Base-by-base conservation (phyloP, 164 flowering plant species). In the Protea cynaroides region DNA sequence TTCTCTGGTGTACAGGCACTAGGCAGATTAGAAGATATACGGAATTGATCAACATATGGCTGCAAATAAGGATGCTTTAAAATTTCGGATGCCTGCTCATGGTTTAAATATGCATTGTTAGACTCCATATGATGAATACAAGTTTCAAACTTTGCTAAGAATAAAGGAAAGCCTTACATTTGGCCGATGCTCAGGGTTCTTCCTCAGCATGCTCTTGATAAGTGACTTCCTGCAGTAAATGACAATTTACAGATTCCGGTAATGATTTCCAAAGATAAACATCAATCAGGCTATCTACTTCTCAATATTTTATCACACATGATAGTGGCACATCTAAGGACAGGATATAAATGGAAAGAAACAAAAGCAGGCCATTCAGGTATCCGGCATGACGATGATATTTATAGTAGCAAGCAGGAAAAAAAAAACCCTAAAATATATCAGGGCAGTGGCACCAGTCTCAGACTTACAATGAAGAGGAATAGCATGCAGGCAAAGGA, bases 101-200 rank as follows among this genome's bases (percentile, higher is more conserved):
- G 5, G 11, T 23, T 8, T 15, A 54, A 17, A 17, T 15, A 40
- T 40, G 46, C 13, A 40, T 40, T 40, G 46, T 40, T 40, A 40
- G 46, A 8, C 34, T 29, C 25, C 53, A 13, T 54, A 53, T 13
- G 47, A 23, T 29, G 21, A n/a, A 40, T 36, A 54, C 47, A 44
- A 58, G 51, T 9, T 17, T 25, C 44, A 57, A 46, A 58, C 22
- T 50, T 46, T 54, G n/a, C 21, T 9, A 15, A 58, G 12, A 59
- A 21, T 19, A 22, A 62, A 1, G 54, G 37, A 69, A 49, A 69
- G 40, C 53, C 86, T 78, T 85, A 95, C 99, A 74, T 69, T 88
- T 24, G 97, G 93, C 37, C 97, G 88, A 76, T 88, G 96, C 81
- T 95, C 99, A 13, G 99, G 97, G 65, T 83, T 95, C 81, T 95